phyloP scores from a whole-genome alignment of 164 flowering plant species.

The Platanus orientalis region DNA sequence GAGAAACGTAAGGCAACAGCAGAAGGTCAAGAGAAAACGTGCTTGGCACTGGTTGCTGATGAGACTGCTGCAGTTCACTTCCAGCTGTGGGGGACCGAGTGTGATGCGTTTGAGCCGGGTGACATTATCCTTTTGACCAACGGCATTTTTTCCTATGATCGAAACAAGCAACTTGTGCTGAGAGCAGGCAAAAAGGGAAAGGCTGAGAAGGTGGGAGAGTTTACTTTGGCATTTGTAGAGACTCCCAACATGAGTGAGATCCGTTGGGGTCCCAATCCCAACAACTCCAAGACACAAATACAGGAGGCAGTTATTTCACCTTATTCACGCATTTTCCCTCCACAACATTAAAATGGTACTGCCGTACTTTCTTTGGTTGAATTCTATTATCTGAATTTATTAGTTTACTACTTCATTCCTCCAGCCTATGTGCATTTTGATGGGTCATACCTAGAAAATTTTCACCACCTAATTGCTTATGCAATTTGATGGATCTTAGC shows the following conservation, averaged over 20 bases:
- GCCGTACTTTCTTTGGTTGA: too few relatives aligned
- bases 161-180: slow-evolving; percentile 39
- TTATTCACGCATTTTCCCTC: slow-evolving; percentile 55
- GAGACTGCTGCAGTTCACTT: slow-evolving; percentile 84
- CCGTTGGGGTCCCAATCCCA: slow-evolving; percentile 53
- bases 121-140: slow-evolving; percentile 53
- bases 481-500: too few relatives aligned
- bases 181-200: slow-evolving; percentile 80
- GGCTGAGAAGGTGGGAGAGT: slow-evolving; percentile 68
- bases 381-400: too few relatives aligned
- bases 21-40: slow-evolving; percentile 52
- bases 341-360: slow-evolving; percentile 22
- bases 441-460: too few relatives aligned
- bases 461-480: too few relatives aligned
- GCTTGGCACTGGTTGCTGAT: slow-evolving; percentile 75
- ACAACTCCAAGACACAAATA: slow-evolving; percentile 37
- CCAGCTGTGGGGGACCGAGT: slow-evolving; percentile 78
- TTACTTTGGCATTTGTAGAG: slow-evolving; percentile 53
- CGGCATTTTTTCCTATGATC: slow-evolving; percentile 61
- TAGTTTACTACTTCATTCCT: too few relatives aligned
- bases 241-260: slow-evolving; percentile 84
- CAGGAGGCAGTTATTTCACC: slow-evolving; percentile 48
- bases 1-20: slow-evolving; percentile 43
- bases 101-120: slow-evolving; percentile 60
- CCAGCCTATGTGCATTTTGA: too few relatives aligned